Conservation (phyloP, 2,329 filamentous ascomycete genomes). For the Pseudogymnoascus sp. region DNA sequence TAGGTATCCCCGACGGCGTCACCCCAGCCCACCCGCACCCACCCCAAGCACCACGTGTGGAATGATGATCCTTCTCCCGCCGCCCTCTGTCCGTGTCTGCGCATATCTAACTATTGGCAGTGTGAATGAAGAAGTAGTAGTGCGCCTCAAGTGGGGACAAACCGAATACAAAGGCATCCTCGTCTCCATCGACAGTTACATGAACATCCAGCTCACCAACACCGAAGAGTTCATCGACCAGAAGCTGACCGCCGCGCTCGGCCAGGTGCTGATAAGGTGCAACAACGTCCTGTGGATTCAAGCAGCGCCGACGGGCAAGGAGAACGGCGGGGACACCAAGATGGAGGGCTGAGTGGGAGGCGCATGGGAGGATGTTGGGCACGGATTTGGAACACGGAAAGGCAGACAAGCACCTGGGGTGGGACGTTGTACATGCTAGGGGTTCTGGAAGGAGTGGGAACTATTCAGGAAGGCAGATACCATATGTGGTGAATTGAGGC, state of each 20-base stretch:
- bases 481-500: not conserved
- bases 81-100: not conserved
- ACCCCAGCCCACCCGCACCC: conserved; percentile 4
- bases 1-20: conserved; percentile 37
- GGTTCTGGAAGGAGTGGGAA: not conserved
- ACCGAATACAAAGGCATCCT: conserved; percentile 94
- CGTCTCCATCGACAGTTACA: conserved; percentile 93
- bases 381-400: not conserved
- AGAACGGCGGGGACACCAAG: conserved; percentile 41
- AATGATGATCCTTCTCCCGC: not conserved
- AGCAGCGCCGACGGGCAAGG: conserved; percentile 42
- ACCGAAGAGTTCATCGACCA: conserved; percentile 90
- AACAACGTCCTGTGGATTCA: conserved; percentile 97
- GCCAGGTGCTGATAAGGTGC: conserved; percentile 89
- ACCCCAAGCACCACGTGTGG: not conserved
- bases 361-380: not conserved
- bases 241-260: conserved; percentile 74
- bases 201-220: conserved; percentile 91
- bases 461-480: conserved; percentile 1
- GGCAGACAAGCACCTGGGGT: not conserved
- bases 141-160: conserved; percentile 96
- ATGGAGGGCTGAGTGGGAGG: conserved; percentile 40
- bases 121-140: conserved; percentile 81
- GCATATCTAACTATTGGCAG: conserved; percentile 32
- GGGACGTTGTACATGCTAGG: not conserved